phyloP scores from a whole-genome alignment of 73 alveolate genomes.

The Paramecium sexaurelia region DNA sequence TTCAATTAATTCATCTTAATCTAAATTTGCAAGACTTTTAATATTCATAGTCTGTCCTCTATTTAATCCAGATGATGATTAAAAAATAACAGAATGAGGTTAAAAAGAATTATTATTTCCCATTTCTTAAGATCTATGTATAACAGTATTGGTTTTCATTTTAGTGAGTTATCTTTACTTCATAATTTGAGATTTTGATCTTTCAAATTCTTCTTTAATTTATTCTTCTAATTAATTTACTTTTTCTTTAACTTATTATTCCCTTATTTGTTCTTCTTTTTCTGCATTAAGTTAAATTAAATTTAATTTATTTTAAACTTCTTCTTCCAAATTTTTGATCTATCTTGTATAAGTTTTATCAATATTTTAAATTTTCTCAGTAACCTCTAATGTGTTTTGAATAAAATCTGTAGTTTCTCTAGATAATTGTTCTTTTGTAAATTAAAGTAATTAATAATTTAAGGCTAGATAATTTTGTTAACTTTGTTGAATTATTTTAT shows the following conservation, averaged over 20 bases:
- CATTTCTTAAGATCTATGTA: neutral
- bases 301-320: neutral
- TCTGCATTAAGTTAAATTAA: neutral
- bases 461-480: neutral
- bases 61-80: neutral
- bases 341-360: neutral
- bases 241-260: neutral
- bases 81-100: neutral
- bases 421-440: neutral
- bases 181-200: neutral
- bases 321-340: neutral
- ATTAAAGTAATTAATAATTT: neutral
- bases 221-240: neutral
- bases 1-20: neutral
- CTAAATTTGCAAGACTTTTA: neutral
- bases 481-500: neutral
- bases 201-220: neutral
- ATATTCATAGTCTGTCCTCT: neutral
- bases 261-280: conserved; percentile 19
- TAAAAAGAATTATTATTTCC: neutral
- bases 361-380: neutral
- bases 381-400: neutral
- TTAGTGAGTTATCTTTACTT: neutral
- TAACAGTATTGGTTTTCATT: neutral
- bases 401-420: neutral